Percentiles rank a stretch among this genome's conserved stretches.
These are phyloP conservation scores for Ricinus communis DNA, from an alignment of 345 rosid genomes.

Conservation along the genomic window DNA sequence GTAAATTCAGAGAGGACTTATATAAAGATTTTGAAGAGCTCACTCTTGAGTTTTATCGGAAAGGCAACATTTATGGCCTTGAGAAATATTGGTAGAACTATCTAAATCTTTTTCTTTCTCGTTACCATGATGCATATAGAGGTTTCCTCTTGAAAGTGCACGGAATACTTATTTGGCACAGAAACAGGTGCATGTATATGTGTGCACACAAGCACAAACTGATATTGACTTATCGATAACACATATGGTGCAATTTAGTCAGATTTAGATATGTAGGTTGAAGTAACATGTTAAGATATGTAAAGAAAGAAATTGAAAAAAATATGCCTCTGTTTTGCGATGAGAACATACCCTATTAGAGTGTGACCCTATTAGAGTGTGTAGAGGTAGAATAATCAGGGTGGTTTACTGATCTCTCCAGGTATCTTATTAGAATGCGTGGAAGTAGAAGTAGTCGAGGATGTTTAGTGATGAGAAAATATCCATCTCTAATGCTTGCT, in stretches of 20 bases:
- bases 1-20: constrained; percentile 62
- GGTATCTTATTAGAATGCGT: too few species aligned
- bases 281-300: not conserved
- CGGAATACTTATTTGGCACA: not conserved
- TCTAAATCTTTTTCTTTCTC: not conserved
- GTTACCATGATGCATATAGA: not conserved
- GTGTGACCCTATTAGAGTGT: too few species aligned
- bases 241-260: too few species aligned
- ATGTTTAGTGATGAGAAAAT: too few species aligned
- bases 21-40: constrained; percentile 86
- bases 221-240: not conserved
- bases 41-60: constrained; percentile 70
- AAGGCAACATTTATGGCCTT: constrained; percentile 86
- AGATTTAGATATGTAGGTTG: not conserved
- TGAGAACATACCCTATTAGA: too few species aligned
- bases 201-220: not conserved
- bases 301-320: not conserved
- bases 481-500: too few species aligned
- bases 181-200: not conserved
- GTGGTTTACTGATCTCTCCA: too few species aligned
- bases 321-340: too few species aligned
- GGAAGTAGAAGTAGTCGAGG: too few species aligned
- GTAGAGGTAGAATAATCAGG: too few species aligned
- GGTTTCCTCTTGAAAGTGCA: constrained; percentile 1
- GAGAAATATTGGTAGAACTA: constrained; percentile 83